Evolutionary conservation across 805 yeast species (phyloP), one percentile per base, ranked within the genome.

Genomic region (Candida ortonii): DNA sequence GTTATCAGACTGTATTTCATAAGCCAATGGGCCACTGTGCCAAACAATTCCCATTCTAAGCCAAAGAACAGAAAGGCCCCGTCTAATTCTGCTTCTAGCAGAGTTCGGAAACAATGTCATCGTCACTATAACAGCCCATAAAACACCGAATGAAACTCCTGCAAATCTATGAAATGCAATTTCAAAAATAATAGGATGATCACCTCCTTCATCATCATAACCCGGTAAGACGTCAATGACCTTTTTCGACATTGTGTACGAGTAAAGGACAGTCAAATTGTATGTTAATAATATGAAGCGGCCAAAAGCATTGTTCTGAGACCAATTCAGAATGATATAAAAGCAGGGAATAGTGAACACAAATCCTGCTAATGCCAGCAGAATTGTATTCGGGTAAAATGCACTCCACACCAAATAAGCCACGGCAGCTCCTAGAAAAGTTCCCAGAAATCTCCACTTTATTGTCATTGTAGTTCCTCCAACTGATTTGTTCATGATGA

Each of bases 391-490:
- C 0, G 78, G 84, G 31, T 73, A 76, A 37, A 76, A 73, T 1
- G 73, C 13, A 3, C 55, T 52, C 90, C 90, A 84, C 2, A 73
- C 65, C 6, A 64, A 8, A 44, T 68, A 78, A 0, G 94, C 95
- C 5, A 64, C 47, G 8, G 65, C 41, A 1, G 89, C 84, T 0
- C 95, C 95, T 6, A 82, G 33, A 38, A 78, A 73, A 0, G 95
- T 86, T 0, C 95, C 95, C 16, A 80, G 41, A 36, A 85, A 67
- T 48, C 84, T 64, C 83, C 84, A 79, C 46, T 78, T 78, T 4
- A 78, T 79, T 0, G 93, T 81, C 78, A 80, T 76, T 8, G 84
- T 73, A 0, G 95, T 86, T 0, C 94, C 94, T 7, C 95, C 95
- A 5, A 84, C 62, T 1, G 89, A 80, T 49, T 84, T 84, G 47